Percentiles rank a stretch among this genome's conserved stretches.
These are phyloP conservation scores for Trichopus zeylanicus DNA, from an alignment of 116 monocot species.

Conservation along the genomic window DNA sequence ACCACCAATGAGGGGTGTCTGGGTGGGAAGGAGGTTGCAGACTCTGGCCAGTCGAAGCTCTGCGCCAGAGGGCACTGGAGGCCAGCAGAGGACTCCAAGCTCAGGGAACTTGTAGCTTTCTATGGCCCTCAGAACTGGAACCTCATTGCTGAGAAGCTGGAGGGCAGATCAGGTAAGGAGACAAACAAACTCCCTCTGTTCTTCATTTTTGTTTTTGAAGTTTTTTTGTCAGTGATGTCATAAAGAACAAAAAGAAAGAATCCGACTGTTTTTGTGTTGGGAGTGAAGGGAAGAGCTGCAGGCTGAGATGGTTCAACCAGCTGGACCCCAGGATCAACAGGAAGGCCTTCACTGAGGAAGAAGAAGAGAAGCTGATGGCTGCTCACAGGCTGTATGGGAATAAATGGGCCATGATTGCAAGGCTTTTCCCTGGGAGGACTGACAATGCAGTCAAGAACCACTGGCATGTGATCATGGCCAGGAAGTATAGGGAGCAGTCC, in stretches of 20 bases:
- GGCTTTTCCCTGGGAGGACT: slow-evolving; percentile 83
- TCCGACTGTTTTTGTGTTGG: not conserved
- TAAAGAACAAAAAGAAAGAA: not conserved
- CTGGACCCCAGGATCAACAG: slow-evolving; percentile 77
- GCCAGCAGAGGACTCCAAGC: slow-evolving; percentile 85
- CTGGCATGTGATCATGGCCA: slow-evolving; percentile 92
- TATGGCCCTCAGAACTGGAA: slow-evolving; percentile 98
- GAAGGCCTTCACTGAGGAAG: slow-evolving; percentile 74
- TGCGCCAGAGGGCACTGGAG: slow-evolving; percentile 87
- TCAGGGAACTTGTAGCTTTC: slow-evolving; percentile 66
- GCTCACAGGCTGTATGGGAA: slow-evolving; percentile 79
- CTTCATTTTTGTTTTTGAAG: not conserved
- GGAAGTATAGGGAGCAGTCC: slow-evolving; percentile 86
- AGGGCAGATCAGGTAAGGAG: slow-evolving; percentile 72
- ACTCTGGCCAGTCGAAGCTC: slow-evolving; percentile 50
- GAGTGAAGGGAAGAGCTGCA: slow-evolving; percentile 79
- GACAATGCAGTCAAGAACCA: slow-evolving; percentile 91
- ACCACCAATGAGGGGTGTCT: slow-evolving; percentile 13
- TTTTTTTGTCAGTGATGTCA: not conserved
- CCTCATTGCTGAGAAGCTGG: slow-evolving; percentile 85
- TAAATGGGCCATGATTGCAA: slow-evolving; percentile 90
- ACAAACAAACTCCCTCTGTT: not conserved
- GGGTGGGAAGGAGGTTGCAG: slow-evolving; percentile 13
- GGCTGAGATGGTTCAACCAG: slow-evolving; percentile 92
- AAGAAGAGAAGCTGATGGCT: slow-evolving; percentile 81